A percentile compares a stretch with the other conserved stretches of the same genome.
phyloP scores from a whole-genome alignment of 345 rosid genomes.

The Eucalyptus rudis region DNA sequence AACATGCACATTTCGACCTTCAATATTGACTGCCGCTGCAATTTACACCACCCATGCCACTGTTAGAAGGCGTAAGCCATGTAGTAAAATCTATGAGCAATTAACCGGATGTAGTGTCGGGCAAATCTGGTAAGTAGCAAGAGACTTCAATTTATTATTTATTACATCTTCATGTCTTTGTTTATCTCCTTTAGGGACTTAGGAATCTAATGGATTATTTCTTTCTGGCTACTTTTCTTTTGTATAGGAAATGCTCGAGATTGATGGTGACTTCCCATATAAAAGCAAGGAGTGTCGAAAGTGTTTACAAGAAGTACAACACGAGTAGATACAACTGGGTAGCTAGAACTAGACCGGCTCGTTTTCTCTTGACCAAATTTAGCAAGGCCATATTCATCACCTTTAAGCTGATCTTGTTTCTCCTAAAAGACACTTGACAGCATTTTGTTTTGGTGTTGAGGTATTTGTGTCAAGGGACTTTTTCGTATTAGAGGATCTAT shows the following conservation, averaged over 20 bases:
- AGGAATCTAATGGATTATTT: not conserved
- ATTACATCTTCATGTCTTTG: not conserved
- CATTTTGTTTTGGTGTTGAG: no score
- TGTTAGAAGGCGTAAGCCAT: constrained; percentile 14
- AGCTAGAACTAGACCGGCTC: no score
- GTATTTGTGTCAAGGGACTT: no score
- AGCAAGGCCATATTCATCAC: no score
- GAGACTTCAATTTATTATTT: not conserved
- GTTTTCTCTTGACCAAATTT: no score
- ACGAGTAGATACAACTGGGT: no score
- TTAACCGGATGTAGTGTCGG: constrained; percentile 30
- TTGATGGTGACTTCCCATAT: no score
- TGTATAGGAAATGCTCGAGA: constrained; percentile 1
- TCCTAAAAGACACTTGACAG: no score
- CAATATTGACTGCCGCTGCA: constrained; percentile 59
- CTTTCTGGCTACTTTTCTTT: not conserved
- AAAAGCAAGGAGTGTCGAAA: no score
- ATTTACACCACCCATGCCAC: constrained; percentile 54
- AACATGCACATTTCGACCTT: constrained; percentile 52
- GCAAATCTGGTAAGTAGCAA: constrained; percentile 24
- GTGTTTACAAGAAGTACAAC: no score
- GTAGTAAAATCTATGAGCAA: constrained; percentile 35
- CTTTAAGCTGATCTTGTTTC: no score
- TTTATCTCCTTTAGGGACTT: not conserved
- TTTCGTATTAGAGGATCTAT: no score